These are phyloP conservation scores for Uronychia binucleata DNA, from an alignment of 73 alveolate species.

Conservation along the genomic window DNA sequence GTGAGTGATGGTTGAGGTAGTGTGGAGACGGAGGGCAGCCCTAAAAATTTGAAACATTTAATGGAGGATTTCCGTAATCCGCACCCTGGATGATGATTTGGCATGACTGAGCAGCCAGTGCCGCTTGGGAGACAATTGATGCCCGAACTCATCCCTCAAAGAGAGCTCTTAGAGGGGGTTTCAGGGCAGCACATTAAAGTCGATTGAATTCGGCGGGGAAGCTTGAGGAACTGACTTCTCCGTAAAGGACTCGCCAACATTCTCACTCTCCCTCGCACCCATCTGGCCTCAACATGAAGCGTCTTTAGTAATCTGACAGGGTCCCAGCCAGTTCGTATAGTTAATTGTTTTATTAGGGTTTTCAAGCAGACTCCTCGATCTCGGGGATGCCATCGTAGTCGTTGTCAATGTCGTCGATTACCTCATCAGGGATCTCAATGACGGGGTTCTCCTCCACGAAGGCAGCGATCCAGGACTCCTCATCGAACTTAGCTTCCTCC, in stretches of 20 bases:
- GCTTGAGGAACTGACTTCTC: background rate
- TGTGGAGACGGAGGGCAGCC: no score
- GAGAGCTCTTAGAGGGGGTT: no score
- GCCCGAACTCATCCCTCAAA: no score
- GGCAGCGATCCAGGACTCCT: conserved; percentile 12
- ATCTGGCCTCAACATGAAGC: background rate
- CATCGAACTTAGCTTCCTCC: conserved; percentile 22
- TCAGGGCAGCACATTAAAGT: no score
- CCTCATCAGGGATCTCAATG: conserved; percentile 50
- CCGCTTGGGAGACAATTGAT: no score
- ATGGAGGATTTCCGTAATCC: no score
- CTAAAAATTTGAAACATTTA: no score
- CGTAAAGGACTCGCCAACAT: background rate
- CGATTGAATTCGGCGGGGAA: no score
- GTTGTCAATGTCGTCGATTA: conserved; percentile 53
- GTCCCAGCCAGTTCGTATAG: background rate
- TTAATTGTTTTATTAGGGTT: background rate
- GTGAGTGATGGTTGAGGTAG: no score
- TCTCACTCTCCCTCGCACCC: background rate
- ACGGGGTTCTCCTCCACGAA: conserved; percentile 50
- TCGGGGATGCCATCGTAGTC: conserved; percentile 35
- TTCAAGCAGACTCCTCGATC: background rate
- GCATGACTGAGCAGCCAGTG: no score
- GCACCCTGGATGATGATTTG: no score
- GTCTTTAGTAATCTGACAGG: background rate